Base-by-base conservation (phyloP, 768 basidiomycete species). In the Myochromella boudieri region DNA sequence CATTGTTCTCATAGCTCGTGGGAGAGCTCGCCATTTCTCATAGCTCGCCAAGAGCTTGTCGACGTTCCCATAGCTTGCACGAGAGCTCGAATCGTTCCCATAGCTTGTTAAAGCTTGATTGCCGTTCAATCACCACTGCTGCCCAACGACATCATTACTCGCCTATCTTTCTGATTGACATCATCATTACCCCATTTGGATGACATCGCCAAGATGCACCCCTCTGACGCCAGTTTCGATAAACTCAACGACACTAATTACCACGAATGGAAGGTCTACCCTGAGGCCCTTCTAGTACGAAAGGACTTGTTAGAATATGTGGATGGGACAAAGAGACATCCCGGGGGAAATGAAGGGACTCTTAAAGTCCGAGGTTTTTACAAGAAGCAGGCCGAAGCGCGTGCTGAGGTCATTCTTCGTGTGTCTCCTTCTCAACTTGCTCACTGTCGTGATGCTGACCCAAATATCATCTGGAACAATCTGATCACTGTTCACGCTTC, bases 361-460 rank as follows among this genome's bases (percentile, higher is more conserved):
- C 2, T 10, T 4, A 45, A 45, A 26, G 37, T 39, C 10, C 3
- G n/a, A 5, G 25, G 28, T 17, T 46, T 46, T 11, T 10, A 31
- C 22, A 27, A 37, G 28, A 46, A 46, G 18, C 37, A 46, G 24
- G 36, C 28, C 14, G 45, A 46, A 24, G 45, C 45, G 3, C 22
- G 17, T n/a, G 24, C 37, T 5, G 9, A 46, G 22, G 11, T 46
- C 37, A 46, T 39, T 7, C 15, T 46, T 10, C 26, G 14, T 31
- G 37, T 46, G 15, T 29, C 45, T 17, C 37, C 46, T 24, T 40
- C 38, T 14, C 38, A 47, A 47, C 38, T 47, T 33, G 8, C 38
- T 2, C 38, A 40, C n/a, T 47, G 38, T 15, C 26, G 18, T 17
- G 29, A 41, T 15, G 1, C 10, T 33, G 46, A 48, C 36, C 46